Evolutionary conservation across 305 asterid genomes (phyloP), one percentile per base, ranked within the genome.

Genomic region (Ilex paraguariensis): DNA sequence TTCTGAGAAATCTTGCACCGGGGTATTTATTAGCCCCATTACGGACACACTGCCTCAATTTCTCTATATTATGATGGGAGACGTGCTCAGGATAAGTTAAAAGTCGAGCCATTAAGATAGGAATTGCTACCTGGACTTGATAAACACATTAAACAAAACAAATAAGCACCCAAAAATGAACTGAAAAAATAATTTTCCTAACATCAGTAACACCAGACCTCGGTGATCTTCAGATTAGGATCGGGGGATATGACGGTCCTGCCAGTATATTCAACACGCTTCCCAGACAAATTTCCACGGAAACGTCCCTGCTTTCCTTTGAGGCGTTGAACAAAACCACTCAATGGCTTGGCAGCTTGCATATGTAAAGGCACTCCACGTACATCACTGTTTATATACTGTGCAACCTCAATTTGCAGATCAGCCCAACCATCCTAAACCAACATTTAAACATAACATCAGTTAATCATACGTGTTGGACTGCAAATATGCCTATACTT

Each of bases 171-270:
- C 59, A 56, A 17, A 57, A n/a, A 46, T 13, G 13, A 31, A 49
- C 57, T 64, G 55, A 65, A 31, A 56, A 36, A 64, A 13, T 65
- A 69, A 62, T 56, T 59, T 36, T 36, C 9, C 42, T 4, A 36
- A 36, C 42, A 36, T 36, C 42, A 52, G 56, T 5, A 52, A 10
- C 16, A 63, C 57, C 63, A 54, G 30, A 91, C 98, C 98, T 91
- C 88, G 30, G 80, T 84, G 65, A 91, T 91, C 71, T 83, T 84
- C 72, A 91, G 75, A 77, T 91, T 91, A 42, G 96, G 98, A 67
- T 91, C 98, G 28, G 95, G 98, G 68, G 97, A 92, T 66, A 92
- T 92, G 63, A 92, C 98, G 44, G 98, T 92, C 78, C 98, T 82
- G 64, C 97, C 97, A 53, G 97, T 89, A 73, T 48, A 92, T 72